Percentiles rank a stretch among this genome's conserved stretches.
Evolutionary conservation across 1,284 basidiomycete genomes (phyloP).

Genomic region (Malassezia cuniculi): DNA sequence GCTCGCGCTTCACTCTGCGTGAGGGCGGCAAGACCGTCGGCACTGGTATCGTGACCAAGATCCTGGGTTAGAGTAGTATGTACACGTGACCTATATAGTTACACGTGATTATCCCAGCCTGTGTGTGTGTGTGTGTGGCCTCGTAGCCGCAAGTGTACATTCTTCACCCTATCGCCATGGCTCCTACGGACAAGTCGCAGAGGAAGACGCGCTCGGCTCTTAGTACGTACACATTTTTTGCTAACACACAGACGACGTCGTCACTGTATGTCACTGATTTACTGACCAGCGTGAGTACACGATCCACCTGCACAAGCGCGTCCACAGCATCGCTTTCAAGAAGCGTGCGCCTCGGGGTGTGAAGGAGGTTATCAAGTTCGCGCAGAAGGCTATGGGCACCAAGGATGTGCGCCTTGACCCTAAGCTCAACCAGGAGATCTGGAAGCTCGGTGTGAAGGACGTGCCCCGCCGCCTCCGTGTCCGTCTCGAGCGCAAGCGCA

Average conservation of each 20-base stretch:
- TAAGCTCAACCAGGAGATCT: slow-evolving; percentile 45
- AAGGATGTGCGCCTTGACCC: slow-evolving; percentile 45
- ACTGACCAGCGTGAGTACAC: slow-evolving; percentile 40
- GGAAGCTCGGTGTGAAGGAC: slow-evolving; percentile 45
- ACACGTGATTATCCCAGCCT: background rate
- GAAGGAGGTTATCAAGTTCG: slow-evolving; percentile 43
- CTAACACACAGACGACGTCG: slow-evolving; percentile 21
- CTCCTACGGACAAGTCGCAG: slow-evolving; percentile 36
- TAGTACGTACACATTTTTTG: slow-evolving; percentile 11
- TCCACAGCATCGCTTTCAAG: slow-evolving; percentile 41
- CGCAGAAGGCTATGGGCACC: slow-evolving; percentile 44
- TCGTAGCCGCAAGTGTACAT: no score
- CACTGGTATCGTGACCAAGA: slow-evolving; percentile 42
- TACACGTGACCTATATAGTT: no score
- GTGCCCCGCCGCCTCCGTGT: slow-evolving; percentile 41
- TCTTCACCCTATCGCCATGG: slow-evolving; percentile 21
- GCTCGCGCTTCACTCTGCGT: slow-evolving; percentile 90
- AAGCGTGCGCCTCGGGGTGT: slow-evolving; percentile 43
- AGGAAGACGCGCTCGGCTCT: slow-evolving; percentile 45
- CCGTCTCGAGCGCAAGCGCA: slow-evolving; percentile 44
- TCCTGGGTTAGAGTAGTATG: slow-evolving; percentile 30
- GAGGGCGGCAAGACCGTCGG: slow-evolving; percentile 77
- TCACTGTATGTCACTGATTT: slow-evolving; percentile 17
- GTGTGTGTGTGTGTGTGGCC: no score
- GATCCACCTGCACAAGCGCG: slow-evolving; percentile 44